These are phyloP conservation scores for Endocladia muricata DNA, from an alignment of 31 red algal genomes.

Conservation along the genomic window DNA sequence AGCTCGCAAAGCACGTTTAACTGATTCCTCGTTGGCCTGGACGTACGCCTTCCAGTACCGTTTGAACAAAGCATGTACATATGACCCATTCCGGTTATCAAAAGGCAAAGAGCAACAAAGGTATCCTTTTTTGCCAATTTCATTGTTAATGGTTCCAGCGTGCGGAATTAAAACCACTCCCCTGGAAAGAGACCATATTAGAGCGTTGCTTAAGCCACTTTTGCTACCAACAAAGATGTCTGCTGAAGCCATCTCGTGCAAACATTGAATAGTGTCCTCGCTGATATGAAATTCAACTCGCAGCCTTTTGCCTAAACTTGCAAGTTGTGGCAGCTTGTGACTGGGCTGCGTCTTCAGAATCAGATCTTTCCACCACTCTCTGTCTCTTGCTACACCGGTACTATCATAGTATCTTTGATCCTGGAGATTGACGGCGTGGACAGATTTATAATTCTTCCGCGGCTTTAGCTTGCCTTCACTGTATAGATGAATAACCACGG, in stretches of 20 bases:
- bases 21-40: constrained; percentile 37
- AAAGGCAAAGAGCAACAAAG: constrained; percentile 61
- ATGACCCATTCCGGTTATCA: constrained; percentile 38
- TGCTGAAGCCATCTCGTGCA: constrained; percentile 65
- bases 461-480: constrained; percentile 54
- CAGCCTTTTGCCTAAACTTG: constrained; percentile 1
- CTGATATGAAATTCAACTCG: constrained; percentile 50
- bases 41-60: constrained; percentile 57
- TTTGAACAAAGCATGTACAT: constrained; percentile 20
- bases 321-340: neutral
- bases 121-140: constrained; percentile 52
- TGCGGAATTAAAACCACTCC: constrained; percentile 52
- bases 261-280: constrained; percentile 43
- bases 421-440: constrained; percentile 38
- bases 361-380: constrained; percentile 49
- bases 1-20: no score
- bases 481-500: constrained; percentile 54
- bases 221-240: constrained; percentile 71
- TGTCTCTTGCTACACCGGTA: constrained; percentile 17
- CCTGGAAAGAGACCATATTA: constrained; percentile 52
- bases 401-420: constrained; percentile 57
- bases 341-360: neutral
- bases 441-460: constrained; percentile 20
- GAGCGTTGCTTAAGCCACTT: constrained; percentile 36
- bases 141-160: constrained; percentile 21